Base-by-base conservation (phyloP, 305 asterid species). In the Fraxinus xanthoxyloides region DNA sequence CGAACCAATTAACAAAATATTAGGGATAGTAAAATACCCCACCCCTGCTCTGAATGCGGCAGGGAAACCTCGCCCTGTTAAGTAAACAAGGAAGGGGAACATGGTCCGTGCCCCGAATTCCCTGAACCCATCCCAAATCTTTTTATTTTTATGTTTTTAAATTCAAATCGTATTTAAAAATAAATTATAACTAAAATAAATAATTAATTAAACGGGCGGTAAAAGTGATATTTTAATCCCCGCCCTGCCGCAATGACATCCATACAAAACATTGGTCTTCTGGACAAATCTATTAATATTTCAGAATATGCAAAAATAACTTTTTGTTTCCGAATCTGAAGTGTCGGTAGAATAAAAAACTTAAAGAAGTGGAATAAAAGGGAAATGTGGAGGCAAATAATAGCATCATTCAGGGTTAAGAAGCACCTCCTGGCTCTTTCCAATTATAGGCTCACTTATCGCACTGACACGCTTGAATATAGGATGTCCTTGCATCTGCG, bases 371-470 rank as follows among this genome's bases (percentile, higher is more conserved):
- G 38, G 28, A 34, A 36, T 4, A n/a, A 69, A 69, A 30, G 12
- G 13, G 1, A 34, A 56, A 28, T 19, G 17, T 38, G 70, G 56
- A 69, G 82, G 72, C 80, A 82, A 82, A 76, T 2, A 43, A 67
- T 28, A 70, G 77, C 32, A 82, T 75, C 63, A 59, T 76, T 78
- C 40, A 35, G 75, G 36, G 75, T 63, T 46, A 30, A 43, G 80
- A 85, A 80, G 77, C 90, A 96, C 98, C 97, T 96, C 99, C 86
- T 93, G 97, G 89, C 97, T 90, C 85, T 92, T 95, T 74, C 86
- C 90, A 80, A 91, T 88, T 59, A 92, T 98, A 77, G 99, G 99
- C 87, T 92, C 97, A 76, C 97, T 89, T 77, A 91, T 75, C 77
- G 97, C 94, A 86, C 91, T 89, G 78, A 87, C 91, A 48, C 86